phyloP scores from a whole-genome alignment of 169 alveolate species.

The Eimeria acervulina region DNA sequence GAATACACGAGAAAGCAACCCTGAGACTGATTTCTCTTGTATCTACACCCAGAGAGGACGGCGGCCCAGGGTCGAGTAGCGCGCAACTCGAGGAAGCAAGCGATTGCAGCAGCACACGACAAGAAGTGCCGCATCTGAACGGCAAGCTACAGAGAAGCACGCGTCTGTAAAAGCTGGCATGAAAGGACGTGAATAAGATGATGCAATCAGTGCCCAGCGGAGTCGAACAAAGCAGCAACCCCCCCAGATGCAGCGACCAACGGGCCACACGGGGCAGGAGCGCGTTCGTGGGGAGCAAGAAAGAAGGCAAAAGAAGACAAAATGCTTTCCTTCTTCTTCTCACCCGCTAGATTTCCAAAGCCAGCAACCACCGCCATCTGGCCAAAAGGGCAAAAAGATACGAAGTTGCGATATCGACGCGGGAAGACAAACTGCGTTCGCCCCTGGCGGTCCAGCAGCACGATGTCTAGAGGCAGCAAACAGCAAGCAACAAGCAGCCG shows the following conservation, averaged over 20 bases:
- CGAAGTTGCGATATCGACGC: constrained; percentile 84
- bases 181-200: not conserved
- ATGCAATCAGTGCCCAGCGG: no score
- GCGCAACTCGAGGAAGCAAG: no score
- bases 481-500: not conserved
- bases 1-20: not conserved
- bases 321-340: not conserved
- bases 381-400: constrained; percentile 87
- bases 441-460: constrained; percentile 76
- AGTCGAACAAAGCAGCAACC: not conserved
- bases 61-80: no score
- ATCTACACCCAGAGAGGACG: no score
- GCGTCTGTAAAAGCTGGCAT: not conserved
- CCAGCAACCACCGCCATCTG: constrained; percentile 87
- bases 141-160: not conserved
- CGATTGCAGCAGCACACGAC: not conserved
- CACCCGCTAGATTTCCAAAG: constrained; percentile 87
- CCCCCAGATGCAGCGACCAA: not conserved
- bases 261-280: no score
- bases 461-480: constrained; percentile 55
- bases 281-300: no score
- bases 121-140: not conserved
- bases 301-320: no score
- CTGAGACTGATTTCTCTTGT: no score
- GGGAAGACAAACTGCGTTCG: constrained; percentile 76